These are phyloP conservation scores for Globisporangium orthogonon DNA, from an alignment of 352 stramenopile genomes.

Conservation along the genomic window DNA sequence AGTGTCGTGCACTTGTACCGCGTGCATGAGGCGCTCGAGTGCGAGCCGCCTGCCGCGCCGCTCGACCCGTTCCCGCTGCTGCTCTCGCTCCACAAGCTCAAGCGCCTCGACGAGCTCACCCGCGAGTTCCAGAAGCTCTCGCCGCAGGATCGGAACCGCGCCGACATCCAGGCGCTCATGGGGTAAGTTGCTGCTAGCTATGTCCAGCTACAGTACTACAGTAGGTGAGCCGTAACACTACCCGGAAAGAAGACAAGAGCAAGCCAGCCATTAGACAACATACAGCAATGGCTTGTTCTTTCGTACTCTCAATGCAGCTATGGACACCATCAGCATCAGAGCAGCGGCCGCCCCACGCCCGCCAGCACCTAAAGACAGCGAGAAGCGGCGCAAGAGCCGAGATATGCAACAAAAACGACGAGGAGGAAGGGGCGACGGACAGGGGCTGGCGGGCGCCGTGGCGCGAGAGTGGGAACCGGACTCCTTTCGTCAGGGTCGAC, in stretches of 20 bases:
- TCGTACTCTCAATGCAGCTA: background rate
- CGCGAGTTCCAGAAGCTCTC: conserved; percentile 39
- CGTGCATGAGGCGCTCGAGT: conserved; percentile 25
- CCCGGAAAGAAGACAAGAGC: background rate
- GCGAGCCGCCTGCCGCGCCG: conserved; percentile 15
- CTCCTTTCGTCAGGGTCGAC: background rate
- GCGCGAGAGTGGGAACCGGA: background rate
- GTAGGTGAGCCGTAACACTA: too few species aligned
- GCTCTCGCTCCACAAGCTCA: conserved; percentile 35
- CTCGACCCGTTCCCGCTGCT: conserved; percentile 45
- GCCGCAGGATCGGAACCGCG: conserved; percentile 30
- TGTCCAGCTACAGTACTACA: too few species aligned
- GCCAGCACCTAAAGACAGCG: background rate
- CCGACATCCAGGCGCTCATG: conserved; percentile 47
- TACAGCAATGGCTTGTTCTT: background rate
- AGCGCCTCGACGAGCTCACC: conserved; percentile 37
- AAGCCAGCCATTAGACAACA: background rate
- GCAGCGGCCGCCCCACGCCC: too few species aligned
- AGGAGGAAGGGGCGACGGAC: background rate
- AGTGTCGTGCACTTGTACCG: conserved; percentile 40
- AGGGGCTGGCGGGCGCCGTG: too few species aligned
- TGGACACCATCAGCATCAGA: background rate
- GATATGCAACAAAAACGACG: background rate
- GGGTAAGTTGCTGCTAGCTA: background rate
- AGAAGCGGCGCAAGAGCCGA: background rate